Conservation (phyloP, 2,329 filamentous ascomycete genomes). For the Arthrobotrys pseudoclavata region DNA sequence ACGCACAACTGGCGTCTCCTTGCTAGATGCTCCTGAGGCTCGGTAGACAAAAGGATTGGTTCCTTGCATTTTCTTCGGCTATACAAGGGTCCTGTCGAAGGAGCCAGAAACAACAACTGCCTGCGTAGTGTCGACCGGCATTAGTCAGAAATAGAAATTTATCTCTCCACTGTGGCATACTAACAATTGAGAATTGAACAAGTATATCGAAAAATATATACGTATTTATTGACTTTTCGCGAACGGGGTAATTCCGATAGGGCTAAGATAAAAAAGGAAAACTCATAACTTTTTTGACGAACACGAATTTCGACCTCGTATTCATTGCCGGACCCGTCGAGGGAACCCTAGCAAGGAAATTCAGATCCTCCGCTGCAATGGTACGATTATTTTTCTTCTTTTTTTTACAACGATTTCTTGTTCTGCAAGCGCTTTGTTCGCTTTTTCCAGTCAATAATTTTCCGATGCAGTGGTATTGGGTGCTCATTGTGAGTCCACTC, state of each 20-base stretch:
- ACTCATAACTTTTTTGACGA: slow-evolving; percentile 12
- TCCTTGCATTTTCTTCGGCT: slow-evolving; percentile 49
- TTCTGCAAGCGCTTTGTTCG: slow-evolving; percentile 58
- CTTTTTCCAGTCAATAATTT: slow-evolving; percentile 42
- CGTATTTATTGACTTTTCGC: not conserved
- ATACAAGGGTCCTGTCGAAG: slow-evolving; percentile 30
- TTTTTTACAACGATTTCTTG: slow-evolving; percentile 40
- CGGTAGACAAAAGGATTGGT: slow-evolving; percentile 33
- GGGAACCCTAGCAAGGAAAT: not conserved
- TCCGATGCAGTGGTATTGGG: slow-evolving; percentile 51
- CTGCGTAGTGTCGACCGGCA: not conserved
- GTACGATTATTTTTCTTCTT: not conserved
- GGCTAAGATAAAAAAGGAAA: slow-evolving; percentile 46
- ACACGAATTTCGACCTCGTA: slow-evolving; percentile 39
- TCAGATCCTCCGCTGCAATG: slow-evolving; percentile 2
- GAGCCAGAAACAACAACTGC: slow-evolving; percentile 41
- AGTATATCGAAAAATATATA: slow-evolving; percentile 1
- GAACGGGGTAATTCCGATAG: slow-evolving; percentile 1
- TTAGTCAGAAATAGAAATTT: slow-evolving; percentile 18
- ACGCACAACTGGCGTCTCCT: slow-evolving; percentile 33
- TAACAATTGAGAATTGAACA: not conserved
- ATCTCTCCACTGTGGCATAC: slow-evolving; percentile 21
- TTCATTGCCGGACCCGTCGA: slow-evolving; percentile 19
- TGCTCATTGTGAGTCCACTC: slow-evolving; percentile 31
- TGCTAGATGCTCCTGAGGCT: slow-evolving; percentile 10